Evolutionary conservation across 345 rosid species (phyloP).

Genomic region (Euphorbia pulcherrima): DNA sequence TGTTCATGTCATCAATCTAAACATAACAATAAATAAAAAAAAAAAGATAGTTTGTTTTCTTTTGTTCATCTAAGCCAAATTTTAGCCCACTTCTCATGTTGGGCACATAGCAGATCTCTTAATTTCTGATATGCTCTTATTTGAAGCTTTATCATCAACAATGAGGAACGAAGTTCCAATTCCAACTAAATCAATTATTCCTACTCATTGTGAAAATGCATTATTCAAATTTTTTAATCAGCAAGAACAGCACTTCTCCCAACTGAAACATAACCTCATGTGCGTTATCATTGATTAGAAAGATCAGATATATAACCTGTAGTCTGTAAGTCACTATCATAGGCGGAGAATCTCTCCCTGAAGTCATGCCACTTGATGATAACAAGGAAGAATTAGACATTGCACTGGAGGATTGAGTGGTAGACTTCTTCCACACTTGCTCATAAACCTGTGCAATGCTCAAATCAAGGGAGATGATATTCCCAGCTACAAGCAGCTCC

Average conservation of each 20-base stretch:
- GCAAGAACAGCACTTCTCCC: neutral
- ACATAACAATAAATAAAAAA: neutral
- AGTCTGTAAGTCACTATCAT: conserved; percentile 97
- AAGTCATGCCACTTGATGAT: conserved; percentile 50
- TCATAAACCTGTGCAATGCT: conserved; percentile 97
- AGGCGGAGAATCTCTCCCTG: conserved; percentile 79
- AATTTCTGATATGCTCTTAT: too few species aligned
- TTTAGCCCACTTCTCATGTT: too few species aligned
- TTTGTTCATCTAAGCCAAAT: too few species aligned
- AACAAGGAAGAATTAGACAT: conserved; percentile 54
- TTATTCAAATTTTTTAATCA: neutral
- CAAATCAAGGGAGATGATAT: conserved; percentile 92
- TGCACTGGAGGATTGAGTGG: conserved; percentile 58
- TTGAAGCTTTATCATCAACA: too few species aligned
- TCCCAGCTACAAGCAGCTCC: conserved; percentile 97
- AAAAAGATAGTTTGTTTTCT: neutral
- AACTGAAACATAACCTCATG: neutral
- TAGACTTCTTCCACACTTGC: conserved; percentile 97
- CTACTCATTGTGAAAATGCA: neutral
- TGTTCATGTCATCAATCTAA: neutral
- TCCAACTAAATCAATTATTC: too few species aligned
- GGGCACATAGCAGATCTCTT: too few species aligned
- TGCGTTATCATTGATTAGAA: neutral
- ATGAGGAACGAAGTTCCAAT: too few species aligned
- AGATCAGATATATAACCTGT: conserved; percentile 53